Evolutionary conservation across 1,284 basidiomycete genomes (phyloP), one percentile per base, ranked within the genome.

Genomic region (Cystobasidium sp.): DNA sequence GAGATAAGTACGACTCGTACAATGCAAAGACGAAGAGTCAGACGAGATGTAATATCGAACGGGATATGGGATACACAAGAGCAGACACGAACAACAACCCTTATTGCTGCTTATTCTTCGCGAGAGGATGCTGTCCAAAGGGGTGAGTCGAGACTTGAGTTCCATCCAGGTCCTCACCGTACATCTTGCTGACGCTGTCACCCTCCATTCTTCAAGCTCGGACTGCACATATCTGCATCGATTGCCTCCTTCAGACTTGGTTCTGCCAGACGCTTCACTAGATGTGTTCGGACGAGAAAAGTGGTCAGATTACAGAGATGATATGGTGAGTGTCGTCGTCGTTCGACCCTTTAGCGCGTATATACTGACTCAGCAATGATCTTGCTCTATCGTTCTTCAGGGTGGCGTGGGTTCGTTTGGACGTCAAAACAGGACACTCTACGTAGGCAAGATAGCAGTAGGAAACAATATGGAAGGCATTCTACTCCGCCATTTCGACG

Each of bases 241-340:
- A 52, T 87, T 97, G 31, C 94, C 94, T 0, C 88, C 92, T 73
- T 87, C 89, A 0, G 76, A 80, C 81, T 86, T 84, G 73, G 86
- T 88, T 31, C 85, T 95, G 7, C 92, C 93, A 0, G 95, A 98
- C 83, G 90, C 91, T 61, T 94, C 94, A 5, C 91, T 94, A 81
- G 96, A 99, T 83, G 94, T 94, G 82, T 99, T 99, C 81, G 94
- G 94, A 0, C 87, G 96, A 69, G 94, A 97, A 85, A 98, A 98
- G 84, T 97, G 97, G 83, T 86, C 94, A 0, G 94, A 95, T 82
- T 99, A 98, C 84, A 86, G 96, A 77, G 96, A 99, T 82, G 97
- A 99, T 83, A 99, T 99, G 96, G 74, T 75, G 14, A 6, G 66
- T 74, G 6, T 49, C 8, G 16, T 16, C 43, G 39, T 14, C 9